Conservation (phyloP, 2,329 filamentous ascomycete species). For the Aspergillus sp. region DNA sequence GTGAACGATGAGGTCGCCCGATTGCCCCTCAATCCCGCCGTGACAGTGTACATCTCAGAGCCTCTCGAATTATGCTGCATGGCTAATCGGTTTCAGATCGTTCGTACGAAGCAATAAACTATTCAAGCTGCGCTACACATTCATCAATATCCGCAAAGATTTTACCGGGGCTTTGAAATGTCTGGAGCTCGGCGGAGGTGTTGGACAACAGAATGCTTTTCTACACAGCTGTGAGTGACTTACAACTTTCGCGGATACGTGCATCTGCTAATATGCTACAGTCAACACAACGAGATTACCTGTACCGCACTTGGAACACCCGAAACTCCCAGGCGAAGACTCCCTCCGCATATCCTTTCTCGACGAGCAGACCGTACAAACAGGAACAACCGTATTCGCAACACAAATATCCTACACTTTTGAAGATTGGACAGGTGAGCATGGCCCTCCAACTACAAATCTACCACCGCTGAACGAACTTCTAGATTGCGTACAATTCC, state of each 20-base stretch:
- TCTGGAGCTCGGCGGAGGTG: conserved; percentile 44
- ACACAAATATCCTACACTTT: conserved; percentile 50
- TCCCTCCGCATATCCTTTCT: conserved; percentile 48
- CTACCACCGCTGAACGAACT: neutral
- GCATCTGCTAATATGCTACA: conserved; percentile 16
- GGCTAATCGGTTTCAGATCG: conserved; percentile 30
- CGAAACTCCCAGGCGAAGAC: conserved; percentile 38
- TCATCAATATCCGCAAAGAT: conserved; percentile 47
- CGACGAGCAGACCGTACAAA: conserved; percentile 49
- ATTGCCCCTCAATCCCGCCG: conserved; percentile 34
- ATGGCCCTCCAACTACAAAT: too few relatives aligned
- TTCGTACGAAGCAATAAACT: conserved; percentile 44
- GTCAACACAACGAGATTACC: conserved; percentile 44
- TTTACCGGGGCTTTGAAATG: conserved; percentile 39
- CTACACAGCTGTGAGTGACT: conserved; percentile 43
- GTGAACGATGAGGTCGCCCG: conserved; percentile 38
- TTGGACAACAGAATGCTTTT: conserved; percentile 42
- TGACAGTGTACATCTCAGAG: conserved; percentile 38
- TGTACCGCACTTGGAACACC: conserved; percentile 49
- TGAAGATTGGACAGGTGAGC: conserved; percentile 45
- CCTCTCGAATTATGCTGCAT: neutral
- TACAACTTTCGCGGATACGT: neutral
- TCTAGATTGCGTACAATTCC: conserved; percentile 47
- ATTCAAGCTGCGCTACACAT: conserved; percentile 46
- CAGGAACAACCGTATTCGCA: conserved; percentile 42